phyloP scores from a whole-genome alignment of 176 grass and related monocot species.

The Oryza australiensis region DNA sequence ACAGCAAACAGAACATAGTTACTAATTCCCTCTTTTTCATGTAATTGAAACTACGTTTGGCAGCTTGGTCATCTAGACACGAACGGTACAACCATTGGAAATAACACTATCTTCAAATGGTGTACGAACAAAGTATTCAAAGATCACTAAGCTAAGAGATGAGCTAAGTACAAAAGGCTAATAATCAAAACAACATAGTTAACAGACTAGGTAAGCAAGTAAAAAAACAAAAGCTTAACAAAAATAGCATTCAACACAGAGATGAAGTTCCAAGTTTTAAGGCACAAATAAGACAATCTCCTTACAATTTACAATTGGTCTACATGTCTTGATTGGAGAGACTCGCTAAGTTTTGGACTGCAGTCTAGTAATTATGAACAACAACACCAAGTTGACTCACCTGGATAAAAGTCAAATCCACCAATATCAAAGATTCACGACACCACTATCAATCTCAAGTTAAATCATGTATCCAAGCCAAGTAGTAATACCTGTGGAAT shows the following conservation, averaged over 20 bases:
- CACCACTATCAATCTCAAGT: neutral
- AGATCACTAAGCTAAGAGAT: neutral
- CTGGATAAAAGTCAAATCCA: constrained; percentile 52
- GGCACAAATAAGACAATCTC: constrained; percentile 18
- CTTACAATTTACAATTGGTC: constrained; percentile 95
- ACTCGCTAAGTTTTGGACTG: constrained; percentile 65
- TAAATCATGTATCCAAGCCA: constrained; percentile 11
- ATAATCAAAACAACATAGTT: neutral
- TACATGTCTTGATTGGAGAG: constrained; percentile 86
- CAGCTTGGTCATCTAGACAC: neutral
- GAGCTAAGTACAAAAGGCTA: neutral
- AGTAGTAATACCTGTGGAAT: constrained; percentile 72
- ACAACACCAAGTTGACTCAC: constrained; percentile 84
- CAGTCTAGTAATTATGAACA: constrained; percentile 81
- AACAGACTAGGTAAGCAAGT: neutral
- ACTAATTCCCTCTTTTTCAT: neutral
- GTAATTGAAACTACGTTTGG: neutral
- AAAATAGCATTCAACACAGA: constrained; percentile 26
- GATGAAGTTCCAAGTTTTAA: constrained; percentile 9
- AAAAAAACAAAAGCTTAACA: neutral
- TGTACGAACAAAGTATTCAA: neutral
- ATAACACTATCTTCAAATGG: neutral
- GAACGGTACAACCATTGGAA: too few species aligned
- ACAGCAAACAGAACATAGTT: neutral
- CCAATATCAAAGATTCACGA: neutral